These are phyloP conservation scores for Carex cristatella DNA, from an alignment of 176 grass and related monocot species.

Conservation along the genomic window DNA sequence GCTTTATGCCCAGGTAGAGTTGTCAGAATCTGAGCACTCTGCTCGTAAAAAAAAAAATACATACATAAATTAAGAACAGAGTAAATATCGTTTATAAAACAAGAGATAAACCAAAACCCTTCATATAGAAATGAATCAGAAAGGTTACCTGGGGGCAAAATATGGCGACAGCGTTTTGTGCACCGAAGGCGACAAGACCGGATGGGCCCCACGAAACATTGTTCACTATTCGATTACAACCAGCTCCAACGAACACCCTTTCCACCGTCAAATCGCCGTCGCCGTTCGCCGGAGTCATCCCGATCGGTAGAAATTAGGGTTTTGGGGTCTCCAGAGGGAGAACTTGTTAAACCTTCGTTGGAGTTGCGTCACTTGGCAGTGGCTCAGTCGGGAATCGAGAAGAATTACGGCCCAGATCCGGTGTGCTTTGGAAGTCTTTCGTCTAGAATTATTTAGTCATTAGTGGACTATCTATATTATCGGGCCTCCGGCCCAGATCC, in stretches of 20 bases:
- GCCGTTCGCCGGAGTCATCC: conserved; percentile 34
- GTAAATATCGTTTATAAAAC: not conserved
- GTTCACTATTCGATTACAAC: conserved; percentile 94
- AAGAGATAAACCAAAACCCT: not conserved
- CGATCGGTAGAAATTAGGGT: not conserved
- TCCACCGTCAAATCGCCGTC: conserved; percentile 16
- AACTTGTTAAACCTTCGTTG: not conserved
- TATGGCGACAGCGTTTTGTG: conserved; percentile 89
- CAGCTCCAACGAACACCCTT: conserved; percentile 62
- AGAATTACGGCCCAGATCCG: too few relatives aligned
- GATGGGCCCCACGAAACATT: conserved; percentile 82
- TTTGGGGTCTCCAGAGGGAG: not conserved
- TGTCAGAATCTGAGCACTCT: conserved; percentile 81
- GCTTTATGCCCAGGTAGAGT: conserved; percentile 81
- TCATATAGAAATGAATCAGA: not conserved
- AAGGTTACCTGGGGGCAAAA: conserved; percentile 61
- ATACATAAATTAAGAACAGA: not conserved
- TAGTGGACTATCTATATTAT: too few relatives aligned
- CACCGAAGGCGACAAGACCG: conserved; percentile 82
- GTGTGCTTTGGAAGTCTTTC: too few relatives aligned
- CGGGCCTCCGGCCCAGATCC: too few relatives aligned
- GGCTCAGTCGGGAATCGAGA: too few relatives aligned
- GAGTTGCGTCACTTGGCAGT: not conserved
- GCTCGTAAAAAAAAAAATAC: not conserved
- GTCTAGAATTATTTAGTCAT: too few relatives aligned